phyloP scores from a whole-genome alignment of 768 basidiomycete genomes.

The Asterophora lycoperdoides region DNA sequence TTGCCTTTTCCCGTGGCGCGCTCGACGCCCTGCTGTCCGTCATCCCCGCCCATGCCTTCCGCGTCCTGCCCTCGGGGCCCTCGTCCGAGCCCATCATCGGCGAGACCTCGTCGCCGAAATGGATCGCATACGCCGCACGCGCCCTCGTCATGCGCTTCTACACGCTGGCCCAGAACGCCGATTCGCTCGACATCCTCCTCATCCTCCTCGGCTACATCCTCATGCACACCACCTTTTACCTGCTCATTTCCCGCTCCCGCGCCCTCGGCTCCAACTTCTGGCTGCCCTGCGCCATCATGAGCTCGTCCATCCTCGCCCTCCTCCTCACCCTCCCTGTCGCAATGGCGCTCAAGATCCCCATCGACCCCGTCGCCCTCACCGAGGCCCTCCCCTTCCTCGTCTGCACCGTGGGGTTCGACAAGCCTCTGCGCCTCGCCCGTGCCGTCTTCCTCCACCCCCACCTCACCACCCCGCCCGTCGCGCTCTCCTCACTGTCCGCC shows the following conservation, averaged over 20 bases:
- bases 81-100: slow-evolving; percentile 35
- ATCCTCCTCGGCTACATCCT: slow-evolving; percentile 91
- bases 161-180: slow-evolving; percentile 63
- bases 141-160: slow-evolving; percentile 22
- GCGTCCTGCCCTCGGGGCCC: slow-evolving; percentile 17
- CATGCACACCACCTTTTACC: slow-evolving; percentile 94
- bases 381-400: slow-evolving; percentile 98
- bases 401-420: slow-evolving; percentile 97
- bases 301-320: slow-evolving; percentile 78
- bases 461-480: slow-evolving; percentile 36
- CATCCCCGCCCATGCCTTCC: slow-evolving; percentile 11
- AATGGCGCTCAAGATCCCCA: slow-evolving; percentile 68
- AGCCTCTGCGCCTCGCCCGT: slow-evolving; percentile 86
- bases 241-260: slow-evolving; percentile 84
- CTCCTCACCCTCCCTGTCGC: slow-evolving; percentile 79
- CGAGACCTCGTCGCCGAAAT: slow-evolving; percentile 77
- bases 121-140: slow-evolving; percentile 82
- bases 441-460: slow-evolving; percentile 86
- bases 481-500: slow-evolving; percentile 25
- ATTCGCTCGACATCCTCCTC: slow-evolving; percentile 92
- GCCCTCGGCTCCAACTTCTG: slow-evolving; percentile 68
- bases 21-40: slow-evolving; percentile 49
- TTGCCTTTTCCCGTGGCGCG: slow-evolving; percentile 46
- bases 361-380: slow-evolving; percentile 89
- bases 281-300: slow-evolving; percentile 65